A percentile compares a stretch with the other conserved stretches of the same genome.
Evolutionary conservation across 345 rosid genomes (phyloP).

Genomic region (Anacardium occidentale): DNA sequence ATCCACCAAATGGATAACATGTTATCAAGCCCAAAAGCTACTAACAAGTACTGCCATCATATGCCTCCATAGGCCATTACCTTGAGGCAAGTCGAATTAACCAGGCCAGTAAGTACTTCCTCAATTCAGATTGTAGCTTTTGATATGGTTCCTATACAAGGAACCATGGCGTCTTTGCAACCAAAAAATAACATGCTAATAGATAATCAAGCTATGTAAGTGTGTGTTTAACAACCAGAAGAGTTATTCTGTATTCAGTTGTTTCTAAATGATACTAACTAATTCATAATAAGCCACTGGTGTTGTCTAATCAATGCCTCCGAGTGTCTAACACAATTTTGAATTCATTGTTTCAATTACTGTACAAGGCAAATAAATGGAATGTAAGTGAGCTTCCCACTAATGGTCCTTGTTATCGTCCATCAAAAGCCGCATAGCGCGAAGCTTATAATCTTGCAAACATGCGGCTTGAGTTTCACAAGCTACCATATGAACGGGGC

Average conservation of each 20-base stretch:
- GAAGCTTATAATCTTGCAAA: not conserved
- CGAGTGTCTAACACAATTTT: not conserved
- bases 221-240: not conserved
- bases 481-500: not conserved
- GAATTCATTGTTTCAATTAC: not conserved
- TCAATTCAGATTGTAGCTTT: constrained; percentile 18
- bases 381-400: not conserved
- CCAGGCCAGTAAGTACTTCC: constrained; percentile 26
- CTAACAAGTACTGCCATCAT: constrained; percentile 23
- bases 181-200: constrained; percentile 10
- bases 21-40: constrained; percentile 29
- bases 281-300: not conserved
- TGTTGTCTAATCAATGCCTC: constrained; percentile 3
- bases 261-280: not conserved
- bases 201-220: constrained; percentile 4
- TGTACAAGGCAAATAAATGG: not conserved
- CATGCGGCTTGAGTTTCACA: constrained; percentile 1
- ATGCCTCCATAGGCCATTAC: constrained; percentile 32
- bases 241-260: not conserved
- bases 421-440: not conserved
- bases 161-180: constrained; percentile 21
- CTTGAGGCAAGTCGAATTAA: constrained; percentile 28
- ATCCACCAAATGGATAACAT: constrained; percentile 8
- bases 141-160: constrained; percentile 17
- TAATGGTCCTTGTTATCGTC: not conserved